Evolutionary conservation across 495 filamentous ascomycete genomes (phyloP), one percentile per base, ranked within the genome.

Genomic region (Neurospora intermedia): DNA sequence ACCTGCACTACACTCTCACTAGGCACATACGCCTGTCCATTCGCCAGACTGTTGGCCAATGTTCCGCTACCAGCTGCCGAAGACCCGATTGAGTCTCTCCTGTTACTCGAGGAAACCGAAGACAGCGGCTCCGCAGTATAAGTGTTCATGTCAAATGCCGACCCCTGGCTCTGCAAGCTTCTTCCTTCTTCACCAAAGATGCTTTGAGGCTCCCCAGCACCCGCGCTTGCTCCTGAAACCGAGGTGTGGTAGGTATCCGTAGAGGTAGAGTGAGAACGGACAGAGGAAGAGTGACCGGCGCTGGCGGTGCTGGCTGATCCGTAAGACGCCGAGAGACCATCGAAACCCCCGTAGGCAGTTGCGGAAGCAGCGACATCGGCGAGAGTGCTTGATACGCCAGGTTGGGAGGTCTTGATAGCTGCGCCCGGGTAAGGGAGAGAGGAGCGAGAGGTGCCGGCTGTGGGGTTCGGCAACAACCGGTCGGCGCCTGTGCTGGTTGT

Each of bases 381-480:
- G 72, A 75, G 70, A 35, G 46, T 80, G 76, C 16, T 75, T 1
- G 3, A 77, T 76, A 46, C 75, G 78, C 59, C 7, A 9, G 66
- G 45, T 3, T 69, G 15, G 9, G 75, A 15, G 39, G 78, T 11
- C 76, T 81, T 46, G 77, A 74, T 35, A 38, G 27, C 23, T 73
- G 75, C 1, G 71, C 78, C 73, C 73, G 72, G 69, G 77, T 80
- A 71, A 73, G 76, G 78, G 74, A 81, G 59, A 74, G 75, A 70
- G 45, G 78, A n/a, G 27, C 54, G 77, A 16, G 72, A 77, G 71
- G 69, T 81, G 31, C 31, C 77, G 54, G 77, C 77, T 66, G 54
- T 66, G 40, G 73, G 84, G 77, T 73, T 76, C 18, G 84, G 82
- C 11, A 84, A 80, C 31, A 84, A 72, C 6, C 85, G 82, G 69